Percentiles rank a stretch among this genome's conserved stretches.
These are phyloP conservation scores for Hericium rajendrae DNA, from an alignment of 768 basidiomycete genomes.

Conservation along the genomic window DNA sequence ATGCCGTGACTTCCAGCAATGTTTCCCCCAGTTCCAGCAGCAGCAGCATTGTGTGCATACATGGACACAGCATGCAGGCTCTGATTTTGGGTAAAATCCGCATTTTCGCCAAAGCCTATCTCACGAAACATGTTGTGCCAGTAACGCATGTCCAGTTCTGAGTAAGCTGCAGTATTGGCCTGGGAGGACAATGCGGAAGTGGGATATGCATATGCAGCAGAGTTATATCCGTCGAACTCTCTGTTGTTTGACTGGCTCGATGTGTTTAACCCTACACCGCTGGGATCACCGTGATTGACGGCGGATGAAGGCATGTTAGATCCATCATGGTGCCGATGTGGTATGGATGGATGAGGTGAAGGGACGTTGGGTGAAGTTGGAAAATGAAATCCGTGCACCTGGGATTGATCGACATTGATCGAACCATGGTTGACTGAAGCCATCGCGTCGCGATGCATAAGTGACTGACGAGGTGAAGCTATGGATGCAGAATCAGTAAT, in stretches of 20 bases:
- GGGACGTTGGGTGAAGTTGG: constrained; percentile 17
- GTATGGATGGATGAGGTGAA: constrained; percentile 15
- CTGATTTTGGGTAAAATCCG: constrained; percentile 14
- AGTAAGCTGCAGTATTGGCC: not conserved
- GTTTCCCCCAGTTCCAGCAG: too few relatives aligned
- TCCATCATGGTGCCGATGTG: not conserved
- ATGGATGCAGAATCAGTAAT: not conserved
- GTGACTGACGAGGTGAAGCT: constrained; percentile 4
- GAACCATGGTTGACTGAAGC: constrained; percentile 26
- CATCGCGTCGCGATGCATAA: constrained; percentile 28
- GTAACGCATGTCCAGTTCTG: constrained; percentile 51
- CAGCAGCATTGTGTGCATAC: not conserved
- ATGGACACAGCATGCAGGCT: not conserved
- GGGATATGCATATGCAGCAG: constrained; percentile 1
- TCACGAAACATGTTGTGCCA: constrained; percentile 71
- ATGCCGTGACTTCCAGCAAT: too few relatives aligned
- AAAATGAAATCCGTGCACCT: constrained; percentile 33
- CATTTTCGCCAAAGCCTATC: constrained; percentile 48
- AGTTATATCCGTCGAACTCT: not conserved
- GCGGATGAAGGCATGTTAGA: not conserved
- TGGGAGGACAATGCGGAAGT: not conserved
- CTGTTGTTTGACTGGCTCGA: not conserved
- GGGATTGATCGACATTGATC: constrained; percentile 21
- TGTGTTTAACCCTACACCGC: not conserved
- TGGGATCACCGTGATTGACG: not conserved